Evolutionary conservation across 1,284 basidiomycete genomes (phyloP).

Genomic region (Gomphus bonarii): DNA sequence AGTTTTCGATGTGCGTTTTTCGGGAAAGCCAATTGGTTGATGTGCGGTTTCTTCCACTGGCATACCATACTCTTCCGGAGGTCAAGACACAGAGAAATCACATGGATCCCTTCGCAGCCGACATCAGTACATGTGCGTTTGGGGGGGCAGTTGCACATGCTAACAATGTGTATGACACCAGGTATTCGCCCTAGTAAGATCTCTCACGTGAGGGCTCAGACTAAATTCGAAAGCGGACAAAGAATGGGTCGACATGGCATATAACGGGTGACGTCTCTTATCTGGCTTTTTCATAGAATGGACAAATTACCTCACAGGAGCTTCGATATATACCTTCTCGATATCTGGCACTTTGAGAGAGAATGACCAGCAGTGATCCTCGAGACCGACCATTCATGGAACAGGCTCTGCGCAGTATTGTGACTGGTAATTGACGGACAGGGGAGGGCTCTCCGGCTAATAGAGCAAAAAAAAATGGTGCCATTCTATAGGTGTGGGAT

Average conservation of each 20-base stretch:
- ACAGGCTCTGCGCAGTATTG: not conserved
- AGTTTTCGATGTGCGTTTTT: conserved; percentile 2
- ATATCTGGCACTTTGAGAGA: not conserved
- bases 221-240: not conserved
- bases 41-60: not conserved
- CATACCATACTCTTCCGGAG: not conserved
- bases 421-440: not conserved
- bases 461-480: not conserved
- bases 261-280: not conserved
- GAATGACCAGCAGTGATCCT: conserved; percentile 1
- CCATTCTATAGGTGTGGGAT: not conserved
- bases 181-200: not conserved
- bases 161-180: not conserved
- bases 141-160: not conserved
- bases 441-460: not conserved
- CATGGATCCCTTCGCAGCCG: not conserved
- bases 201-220: conserved; percentile 1
- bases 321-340: not conserved
- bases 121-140: not conserved
- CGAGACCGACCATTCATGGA: not conserved
- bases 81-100: not conserved
- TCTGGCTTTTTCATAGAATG: not conserved
- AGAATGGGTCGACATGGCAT: not conserved
- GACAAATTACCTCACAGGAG: not conserved
- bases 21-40: not conserved